A percentile compares a stretch with the other conserved stretches of the same genome.
These are phyloP conservation scores for Thozetella sp. DNA, from an alignment of 495 filamentous ascomycete species.

Conservation along the genomic window DNA sequence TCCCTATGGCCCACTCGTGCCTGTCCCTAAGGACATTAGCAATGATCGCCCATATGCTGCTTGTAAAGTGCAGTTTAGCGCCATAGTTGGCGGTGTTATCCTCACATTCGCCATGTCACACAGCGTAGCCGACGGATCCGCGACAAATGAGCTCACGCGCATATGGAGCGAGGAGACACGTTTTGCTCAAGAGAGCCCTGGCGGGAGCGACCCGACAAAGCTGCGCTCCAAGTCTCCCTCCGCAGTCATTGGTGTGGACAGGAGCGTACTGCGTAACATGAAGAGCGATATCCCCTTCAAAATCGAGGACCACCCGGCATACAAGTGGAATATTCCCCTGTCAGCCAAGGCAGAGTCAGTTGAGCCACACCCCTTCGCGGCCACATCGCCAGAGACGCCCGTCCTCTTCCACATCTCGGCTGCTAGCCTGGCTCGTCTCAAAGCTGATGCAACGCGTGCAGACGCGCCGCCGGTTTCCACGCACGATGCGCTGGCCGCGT, in stretches of 20 bases:
- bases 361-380: neutral
- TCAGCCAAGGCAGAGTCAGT: neutral
- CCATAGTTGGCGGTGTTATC: neutral
- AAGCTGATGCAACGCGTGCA: neutral
- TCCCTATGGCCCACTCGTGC: neutral
- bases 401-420: neutral
- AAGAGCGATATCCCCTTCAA: neutral
- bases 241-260: neutral
- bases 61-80: neutral
- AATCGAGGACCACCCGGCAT: neutral
- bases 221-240: neutral
- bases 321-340: neutral
- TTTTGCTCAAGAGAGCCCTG: neutral
- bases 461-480: neutral
- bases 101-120: neutral
- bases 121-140: neutral
- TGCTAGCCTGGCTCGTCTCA: neutral
- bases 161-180: neutral
- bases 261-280: neutral
- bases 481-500: neutral
- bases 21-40: neutral
- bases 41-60: neutral
- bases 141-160: neutral
- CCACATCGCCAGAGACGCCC: neutral
- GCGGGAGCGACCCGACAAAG: no score